Evolutionary conservation across 2,329 filamentous ascomycete species (phyloP).

Genomic region (Alternaria sp.): DNA sequence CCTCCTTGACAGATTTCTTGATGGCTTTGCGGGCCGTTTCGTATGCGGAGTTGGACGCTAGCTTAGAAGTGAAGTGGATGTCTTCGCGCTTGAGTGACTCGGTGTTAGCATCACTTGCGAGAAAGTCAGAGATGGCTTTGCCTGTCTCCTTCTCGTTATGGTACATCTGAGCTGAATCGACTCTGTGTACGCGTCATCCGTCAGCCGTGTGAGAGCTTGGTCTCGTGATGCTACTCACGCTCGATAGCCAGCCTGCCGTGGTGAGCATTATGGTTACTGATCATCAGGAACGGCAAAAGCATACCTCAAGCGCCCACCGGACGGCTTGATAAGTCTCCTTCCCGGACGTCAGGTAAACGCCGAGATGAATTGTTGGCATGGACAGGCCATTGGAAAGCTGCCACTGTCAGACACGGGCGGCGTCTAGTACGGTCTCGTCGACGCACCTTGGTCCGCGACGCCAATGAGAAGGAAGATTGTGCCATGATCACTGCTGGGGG

Average conservation of each 20-base stretch:
- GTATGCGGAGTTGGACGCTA: conserved; percentile 72
- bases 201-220: conserved; percentile 28
- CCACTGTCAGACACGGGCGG: conserved; percentile 27
- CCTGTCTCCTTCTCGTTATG: conserved; percentile 76
- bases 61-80: conserved; percentile 81
- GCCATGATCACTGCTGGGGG: conserved; percentile 36
- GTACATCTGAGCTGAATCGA: conserved; percentile 70
- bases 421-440: conserved; percentile 5
- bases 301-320: conserved; percentile 61
- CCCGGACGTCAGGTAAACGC: conserved; percentile 74
- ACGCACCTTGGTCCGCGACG: conserved; percentile 50
- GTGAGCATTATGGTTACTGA: conserved; percentile 23
- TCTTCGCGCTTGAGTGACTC: conserved; percentile 67
- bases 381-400: conserved; percentile 64
- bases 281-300: conserved; percentile 31
- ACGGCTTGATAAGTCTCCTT: conserved; percentile 66
- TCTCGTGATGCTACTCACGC: conserved; percentile 42
- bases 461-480: conserved; percentile 49
- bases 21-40: conserved; percentile 72
- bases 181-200: conserved; percentile 34
- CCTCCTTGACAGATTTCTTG: conserved; percentile 67
- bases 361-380: conserved; percentile 76
- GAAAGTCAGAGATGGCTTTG: conserved; percentile 66
- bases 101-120: conserved; percentile 57
- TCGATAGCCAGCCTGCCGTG: conserved; percentile 54